These are phyloP conservation scores for Cryptosporidium canis DNA, from an alignment of 169 alveolate species.

Conservation along the genomic window DNA sequence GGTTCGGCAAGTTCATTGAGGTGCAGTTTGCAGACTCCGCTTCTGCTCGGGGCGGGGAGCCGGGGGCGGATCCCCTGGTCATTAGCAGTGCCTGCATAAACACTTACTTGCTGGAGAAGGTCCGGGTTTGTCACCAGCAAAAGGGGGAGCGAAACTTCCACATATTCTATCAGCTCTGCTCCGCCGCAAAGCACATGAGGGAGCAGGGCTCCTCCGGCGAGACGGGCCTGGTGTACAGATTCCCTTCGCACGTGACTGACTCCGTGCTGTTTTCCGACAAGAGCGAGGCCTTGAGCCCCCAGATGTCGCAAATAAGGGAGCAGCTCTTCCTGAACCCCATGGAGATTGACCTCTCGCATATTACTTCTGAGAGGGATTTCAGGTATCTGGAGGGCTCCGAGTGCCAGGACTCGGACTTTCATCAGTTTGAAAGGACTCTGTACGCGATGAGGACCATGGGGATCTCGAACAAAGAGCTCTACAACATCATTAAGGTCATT, in stretches of 20 bases:
- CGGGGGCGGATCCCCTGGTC: background rate
- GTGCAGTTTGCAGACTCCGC: slow-evolving; percentile 87
- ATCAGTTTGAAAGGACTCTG: slow-evolving; percentile 75
- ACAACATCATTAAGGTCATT: slow-evolving; percentile 78
- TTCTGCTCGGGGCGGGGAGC: slow-evolving; percentile 35
- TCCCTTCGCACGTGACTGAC: slow-evolving; percentile 38
- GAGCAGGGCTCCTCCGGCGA: background rate
- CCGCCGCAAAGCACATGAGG: slow-evolving; percentile 82
- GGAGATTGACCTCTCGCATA: slow-evolving; percentile 55
- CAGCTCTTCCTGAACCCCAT: background rate
- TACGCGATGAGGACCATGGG: slow-evolving; percentile 81
- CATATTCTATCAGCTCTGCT: slow-evolving; percentile 93
- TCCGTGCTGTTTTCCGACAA: background rate
- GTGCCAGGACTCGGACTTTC: slow-evolving; percentile 72
- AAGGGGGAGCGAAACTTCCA: slow-evolving; percentile 96
- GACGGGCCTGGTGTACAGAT: background rate
- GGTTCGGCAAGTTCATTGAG: slow-evolving; percentile 99
- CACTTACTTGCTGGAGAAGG: slow-evolving; percentile 96
- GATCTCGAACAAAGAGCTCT: slow-evolving; percentile 79
- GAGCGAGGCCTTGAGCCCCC: background rate
- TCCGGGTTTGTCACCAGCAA: slow-evolving; percentile 94
- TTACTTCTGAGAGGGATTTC: slow-evolving; percentile 62
- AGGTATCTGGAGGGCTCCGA: slow-evolving; percentile 54
- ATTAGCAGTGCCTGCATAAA: slow-evolving; percentile 90
- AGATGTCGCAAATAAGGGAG: slow-evolving; percentile 5